phyloP scores from a whole-genome alignment of 192 early-diverging fungal species.

The Dissophora globulifera region DNA sequence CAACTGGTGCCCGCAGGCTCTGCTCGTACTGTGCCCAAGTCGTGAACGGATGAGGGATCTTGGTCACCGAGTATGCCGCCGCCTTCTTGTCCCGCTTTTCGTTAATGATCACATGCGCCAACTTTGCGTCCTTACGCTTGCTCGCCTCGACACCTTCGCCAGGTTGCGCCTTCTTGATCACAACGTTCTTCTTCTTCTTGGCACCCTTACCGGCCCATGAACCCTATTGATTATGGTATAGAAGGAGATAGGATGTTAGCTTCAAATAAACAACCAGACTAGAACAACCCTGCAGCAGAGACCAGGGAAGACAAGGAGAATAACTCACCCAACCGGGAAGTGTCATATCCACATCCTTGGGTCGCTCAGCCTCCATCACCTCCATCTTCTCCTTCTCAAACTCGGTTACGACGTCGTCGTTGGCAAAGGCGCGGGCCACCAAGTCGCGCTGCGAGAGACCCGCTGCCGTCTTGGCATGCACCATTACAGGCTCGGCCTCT shows the following conservation, averaged over 20 bases:
- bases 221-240: conserved; percentile 58
- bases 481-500: conserved; percentile 57
- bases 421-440: conserved; percentile 94
- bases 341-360: conserved; percentile 83
- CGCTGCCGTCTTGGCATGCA: conserved; percentile 63
- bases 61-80: conserved; percentile 74
- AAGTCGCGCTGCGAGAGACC: conserved; percentile 82
- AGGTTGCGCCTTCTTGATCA: conserved; percentile 60
- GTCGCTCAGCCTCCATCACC: conserved; percentile 75
- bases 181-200: conserved; percentile 60
- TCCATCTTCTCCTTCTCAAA: conserved; percentile 89
- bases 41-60: conserved; percentile 88
- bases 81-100: conserved; percentile 87
- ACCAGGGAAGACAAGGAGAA: conserved; percentile 3
- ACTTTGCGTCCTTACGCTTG: conserved; percentile 76
- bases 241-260: too few relatives aligned
- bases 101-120: conserved; percentile 93
- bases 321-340: conserved; percentile 88
- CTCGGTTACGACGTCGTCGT: conserved; percentile 88
- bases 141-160: conserved; percentile 71
- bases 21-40: conserved; percentile 90
- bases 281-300: too few relatives aligned
- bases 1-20: conserved; percentile 85
- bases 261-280: too few relatives aligned
- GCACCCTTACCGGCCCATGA: conserved; percentile 78